Conservation (phyloP, 495 filamentous ascomycete genomes). For the Penicillium tannophilum region DNA sequence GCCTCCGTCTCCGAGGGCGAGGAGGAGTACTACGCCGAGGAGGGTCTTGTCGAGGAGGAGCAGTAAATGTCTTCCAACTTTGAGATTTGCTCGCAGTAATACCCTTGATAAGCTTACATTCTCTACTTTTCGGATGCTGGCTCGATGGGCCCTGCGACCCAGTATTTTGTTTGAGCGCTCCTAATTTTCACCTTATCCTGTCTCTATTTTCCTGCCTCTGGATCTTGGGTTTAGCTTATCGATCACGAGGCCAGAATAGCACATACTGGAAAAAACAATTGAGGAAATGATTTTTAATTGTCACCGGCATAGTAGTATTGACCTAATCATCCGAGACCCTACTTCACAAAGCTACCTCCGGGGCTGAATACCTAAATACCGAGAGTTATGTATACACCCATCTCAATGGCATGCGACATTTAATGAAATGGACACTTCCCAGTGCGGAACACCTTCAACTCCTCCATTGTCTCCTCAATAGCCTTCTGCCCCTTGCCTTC, state of each 20-base stretch:
- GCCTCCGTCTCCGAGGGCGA: constrained; percentile 79
- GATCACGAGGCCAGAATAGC: constrained; percentile 38
- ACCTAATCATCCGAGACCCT: too few relatives aligned
- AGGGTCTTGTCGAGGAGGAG: constrained; percentile 44
- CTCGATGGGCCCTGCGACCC: constrained; percentile 29
- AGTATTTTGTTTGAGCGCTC: constrained; percentile 49
- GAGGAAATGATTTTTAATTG: constrained; percentile 24
- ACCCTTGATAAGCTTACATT: constrained; percentile 47
- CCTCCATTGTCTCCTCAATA: constrained; percentile 43
- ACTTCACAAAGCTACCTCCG: not conserved
- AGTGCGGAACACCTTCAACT: constrained; percentile 43
- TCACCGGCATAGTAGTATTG: not conserved
- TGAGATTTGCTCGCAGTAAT: constrained; percentile 48
- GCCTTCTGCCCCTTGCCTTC: constrained; percentile 53
- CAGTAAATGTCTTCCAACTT: constrained; percentile 38
- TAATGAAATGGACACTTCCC: constrained; percentile 58
- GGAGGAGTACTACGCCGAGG: constrained; percentile 65
- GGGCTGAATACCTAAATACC: too few relatives aligned
- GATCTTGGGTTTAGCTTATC: constrained; percentile 26
- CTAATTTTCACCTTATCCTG: constrained; percentile 44
- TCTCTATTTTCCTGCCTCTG: constrained; percentile 43
- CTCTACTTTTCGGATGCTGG: constrained; percentile 30
- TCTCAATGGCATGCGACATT: not conserved
- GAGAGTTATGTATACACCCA: too few relatives aligned
- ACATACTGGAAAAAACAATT: constrained; percentile 49